Conservation (phyloP, 31 red algal genomes). For the Porphyra umbilicalis region DNA sequence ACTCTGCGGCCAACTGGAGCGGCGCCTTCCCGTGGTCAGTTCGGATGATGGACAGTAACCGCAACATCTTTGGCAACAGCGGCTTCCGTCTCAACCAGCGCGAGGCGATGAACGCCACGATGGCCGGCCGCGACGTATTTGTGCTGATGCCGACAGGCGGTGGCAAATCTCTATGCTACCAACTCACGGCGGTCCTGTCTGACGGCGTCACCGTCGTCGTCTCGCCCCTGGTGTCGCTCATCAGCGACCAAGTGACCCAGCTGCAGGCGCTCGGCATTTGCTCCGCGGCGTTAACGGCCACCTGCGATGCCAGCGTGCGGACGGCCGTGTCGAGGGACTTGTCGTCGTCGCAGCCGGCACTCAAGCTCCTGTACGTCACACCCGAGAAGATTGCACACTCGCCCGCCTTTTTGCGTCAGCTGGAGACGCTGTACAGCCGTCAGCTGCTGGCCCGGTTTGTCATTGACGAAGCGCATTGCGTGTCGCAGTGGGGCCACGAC, state of each 20-base stretch:
- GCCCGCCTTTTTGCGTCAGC: constrained; percentile 14
- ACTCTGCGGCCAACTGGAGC: not conserved
- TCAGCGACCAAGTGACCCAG: constrained; percentile 84
- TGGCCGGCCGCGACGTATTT: constrained; percentile 85
- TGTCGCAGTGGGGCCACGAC: constrained; percentile 98
- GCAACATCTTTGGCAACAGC: constrained; percentile 68
- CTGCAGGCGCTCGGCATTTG: not conserved
- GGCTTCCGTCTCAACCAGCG: constrained; percentile 77
- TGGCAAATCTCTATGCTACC: constrained; percentile 97
- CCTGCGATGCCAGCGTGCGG: constrained; percentile 6
- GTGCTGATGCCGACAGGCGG: constrained; percentile 99
- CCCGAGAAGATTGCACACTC: constrained; percentile 62
- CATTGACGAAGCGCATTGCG: constrained; percentile 89
- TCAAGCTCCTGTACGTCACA: constrained; percentile 60
- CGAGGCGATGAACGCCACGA: constrained; percentile 89
- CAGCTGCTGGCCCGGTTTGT: constrained; percentile 57
- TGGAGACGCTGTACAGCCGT: constrained; percentile 19
- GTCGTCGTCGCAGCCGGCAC: not conserved
- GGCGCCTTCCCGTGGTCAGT: not conserved
- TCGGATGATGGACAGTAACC: not conserved
- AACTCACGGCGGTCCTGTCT: constrained; percentile 67
- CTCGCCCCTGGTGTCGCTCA: constrained; percentile 91
- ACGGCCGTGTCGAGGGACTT: constrained; percentile 48
- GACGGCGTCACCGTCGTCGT: constrained; percentile 85
- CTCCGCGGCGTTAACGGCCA: not conserved